Conservation (phyloP, 768 basidiomycete species). For the Pleurotus salmoneostramineus region DNA sequence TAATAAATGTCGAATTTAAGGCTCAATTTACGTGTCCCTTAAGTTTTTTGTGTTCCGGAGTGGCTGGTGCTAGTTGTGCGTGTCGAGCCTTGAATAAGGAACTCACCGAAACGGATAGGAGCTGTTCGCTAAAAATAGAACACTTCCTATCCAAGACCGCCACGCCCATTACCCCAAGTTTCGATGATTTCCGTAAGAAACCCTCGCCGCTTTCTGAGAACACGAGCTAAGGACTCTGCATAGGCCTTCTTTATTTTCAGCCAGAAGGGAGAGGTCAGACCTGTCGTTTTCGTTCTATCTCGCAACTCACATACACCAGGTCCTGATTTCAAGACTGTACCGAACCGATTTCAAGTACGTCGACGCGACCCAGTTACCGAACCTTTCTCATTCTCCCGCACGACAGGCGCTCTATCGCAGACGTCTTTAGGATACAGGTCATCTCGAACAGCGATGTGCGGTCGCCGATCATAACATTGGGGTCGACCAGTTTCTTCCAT, state of each 20-base stretch:
- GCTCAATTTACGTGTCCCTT: too few relatives aligned
- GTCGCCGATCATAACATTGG: slow-evolving; percentile 95
- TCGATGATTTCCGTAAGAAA: slow-evolving; percentile 26
- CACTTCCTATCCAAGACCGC: neutral
- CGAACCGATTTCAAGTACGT: slow-evolving; percentile 94
- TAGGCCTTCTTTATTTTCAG: slow-evolving; percentile 99
- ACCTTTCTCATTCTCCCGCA: slow-evolving; percentile 4
- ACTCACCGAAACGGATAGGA: neutral
- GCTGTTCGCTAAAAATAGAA: neutral
- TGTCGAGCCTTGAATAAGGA: too few relatives aligned
- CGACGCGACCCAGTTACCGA: slow-evolving; percentile 8
- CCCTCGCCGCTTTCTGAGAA: neutral
- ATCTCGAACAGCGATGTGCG: slow-evolving; percentile 96
- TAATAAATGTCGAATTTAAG: too few relatives aligned
- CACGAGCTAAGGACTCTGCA: neutral
- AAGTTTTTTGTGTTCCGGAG: too few relatives aligned
- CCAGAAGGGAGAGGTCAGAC: slow-evolving; percentile 92
- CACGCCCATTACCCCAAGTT: neutral
- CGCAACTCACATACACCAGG: slow-evolving; percentile 38
- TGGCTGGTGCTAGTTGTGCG: too few relatives aligned
- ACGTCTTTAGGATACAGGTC: slow-evolving; percentile 98
- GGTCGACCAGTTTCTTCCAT: slow-evolving; percentile 98
- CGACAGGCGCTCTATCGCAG: slow-evolving; percentile 87
- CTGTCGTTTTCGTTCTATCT: neutral
- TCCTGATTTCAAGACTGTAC: slow-evolving; percentile 94